Conservation (phyloP, 257 asterid genomes). For the Solanum bulbocastanum region DNA sequence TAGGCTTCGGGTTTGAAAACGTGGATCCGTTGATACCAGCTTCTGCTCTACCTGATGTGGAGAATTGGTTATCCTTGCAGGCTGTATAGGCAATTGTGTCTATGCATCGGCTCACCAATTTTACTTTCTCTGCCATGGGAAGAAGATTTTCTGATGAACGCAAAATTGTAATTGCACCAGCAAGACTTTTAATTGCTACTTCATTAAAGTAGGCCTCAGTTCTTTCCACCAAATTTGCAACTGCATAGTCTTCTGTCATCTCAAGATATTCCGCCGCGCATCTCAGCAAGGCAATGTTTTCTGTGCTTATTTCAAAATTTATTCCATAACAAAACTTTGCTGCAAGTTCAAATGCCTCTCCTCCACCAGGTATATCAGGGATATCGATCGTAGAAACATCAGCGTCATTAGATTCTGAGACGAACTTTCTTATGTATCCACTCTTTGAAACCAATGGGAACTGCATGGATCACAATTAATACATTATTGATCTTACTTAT, state of each 20-base stretch:
- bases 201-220: slow-evolving; percentile 61
- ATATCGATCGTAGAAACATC: slow-evolving; percentile 36
- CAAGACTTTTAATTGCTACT: slow-evolving; percentile 61
- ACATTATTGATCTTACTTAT: neutral
- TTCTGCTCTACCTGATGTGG: slow-evolving; percentile 13
- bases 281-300: slow-evolving; percentile 65
- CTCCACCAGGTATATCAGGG: slow-evolving; percentile 74
- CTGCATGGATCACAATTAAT: slow-evolving; percentile 18
- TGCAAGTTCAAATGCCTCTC: slow-evolving; percentile 74
- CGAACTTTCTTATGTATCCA: slow-evolving; percentile 53
- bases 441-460: slow-evolving; percentile 81
- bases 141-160: slow-evolving; percentile 54
- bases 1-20: slow-evolving; percentile 22
- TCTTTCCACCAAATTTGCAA: slow-evolving; percentile 52
- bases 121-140: slow-evolving; percentile 63
- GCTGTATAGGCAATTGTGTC: slow-evolving; percentile 59
- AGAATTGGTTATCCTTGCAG: slow-evolving; percentile 57
- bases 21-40: slow-evolving; percentile 13
- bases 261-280: slow-evolving; percentile 68
- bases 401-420: slow-evolving; percentile 39
- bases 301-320: slow-evolving; percentile 58
- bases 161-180: slow-evolving; percentile 61
- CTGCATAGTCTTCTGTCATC: slow-evolving; percentile 76
- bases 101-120: slow-evolving; percentile 61
- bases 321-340: slow-evolving; percentile 88